phyloP scores from a whole-genome alignment of 148 eudicot genomes.

The Spergularia marina region DNA sequence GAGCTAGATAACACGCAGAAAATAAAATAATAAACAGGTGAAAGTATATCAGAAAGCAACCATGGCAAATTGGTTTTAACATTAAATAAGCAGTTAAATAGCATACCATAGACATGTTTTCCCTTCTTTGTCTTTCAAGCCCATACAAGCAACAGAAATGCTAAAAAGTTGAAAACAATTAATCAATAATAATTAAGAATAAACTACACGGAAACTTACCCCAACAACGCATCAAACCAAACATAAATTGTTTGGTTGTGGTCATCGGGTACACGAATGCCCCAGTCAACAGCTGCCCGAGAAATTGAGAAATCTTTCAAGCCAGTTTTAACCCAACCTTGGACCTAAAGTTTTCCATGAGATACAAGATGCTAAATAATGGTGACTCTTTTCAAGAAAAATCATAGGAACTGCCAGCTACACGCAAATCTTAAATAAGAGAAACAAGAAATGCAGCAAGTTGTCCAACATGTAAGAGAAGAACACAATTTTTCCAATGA shows the following conservation, averaged over 20 bases:
- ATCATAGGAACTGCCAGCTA: not conserved
- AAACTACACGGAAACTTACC: conserved; percentile 19
- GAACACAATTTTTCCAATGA: not conserved
- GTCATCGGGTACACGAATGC: conserved; percentile 45
- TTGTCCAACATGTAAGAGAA: not conserved
- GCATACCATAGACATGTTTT: not conserved
- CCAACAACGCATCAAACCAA: conserved; percentile 37
- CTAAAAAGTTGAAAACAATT: not conserved
- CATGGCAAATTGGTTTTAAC: not conserved
- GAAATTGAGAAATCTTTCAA: conserved; percentile 49
- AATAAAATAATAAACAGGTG: not conserved
- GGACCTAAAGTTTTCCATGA: conserved; percentile 31
- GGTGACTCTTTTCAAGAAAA: not conserved
- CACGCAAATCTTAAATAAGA: not conserved
- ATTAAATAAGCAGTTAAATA: not conserved
- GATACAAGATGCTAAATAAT: not conserved
- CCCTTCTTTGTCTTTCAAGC: not conserved
- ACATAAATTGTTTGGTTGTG: conserved; percentile 43
- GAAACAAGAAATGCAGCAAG: not conserved
- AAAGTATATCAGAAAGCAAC: not conserved
- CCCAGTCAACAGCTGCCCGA: conserved; percentile 52
- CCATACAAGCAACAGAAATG: not conserved
- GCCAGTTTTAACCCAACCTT: conserved; percentile 45
- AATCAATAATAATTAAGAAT: not conserved
- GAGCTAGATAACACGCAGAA: not conserved